Conservation (phyloP, 352 stramenopile genomes). For the Sclerospora graminicola region DNA sequence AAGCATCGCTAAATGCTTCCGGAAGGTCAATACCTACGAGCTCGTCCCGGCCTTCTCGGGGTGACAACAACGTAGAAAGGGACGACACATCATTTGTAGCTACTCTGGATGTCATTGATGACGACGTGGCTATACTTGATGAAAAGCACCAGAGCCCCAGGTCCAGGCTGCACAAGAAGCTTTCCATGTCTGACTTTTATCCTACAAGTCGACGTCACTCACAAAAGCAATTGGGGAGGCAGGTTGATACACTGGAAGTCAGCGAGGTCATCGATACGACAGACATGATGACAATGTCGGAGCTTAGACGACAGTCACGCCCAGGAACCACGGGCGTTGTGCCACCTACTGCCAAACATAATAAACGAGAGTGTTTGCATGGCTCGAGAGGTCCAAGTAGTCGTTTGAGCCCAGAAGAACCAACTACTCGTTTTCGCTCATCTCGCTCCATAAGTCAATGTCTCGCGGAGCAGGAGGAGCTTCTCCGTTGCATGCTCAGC, state of each 20-base stretch:
- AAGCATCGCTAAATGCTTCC: slow-evolving; percentile 22
- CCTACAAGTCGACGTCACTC: slow-evolving; percentile 11
- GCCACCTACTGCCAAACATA: slow-evolving; percentile 5
- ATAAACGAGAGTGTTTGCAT: slow-evolving; percentile 5
- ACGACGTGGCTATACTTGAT: slow-evolving; percentile 27
- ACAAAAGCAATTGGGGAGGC: slow-evolving; percentile 2
- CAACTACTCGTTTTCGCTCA: slow-evolving; percentile 8
- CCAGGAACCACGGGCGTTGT: not conserved
- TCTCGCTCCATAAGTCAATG: slow-evolving; percentile 32
- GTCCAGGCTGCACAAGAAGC: slow-evolving; percentile 14
- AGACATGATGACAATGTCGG: slow-evolving; percentile 29
- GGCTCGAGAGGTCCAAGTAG: slow-evolving; percentile 10
- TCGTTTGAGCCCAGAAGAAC: slow-evolving; percentile 9
- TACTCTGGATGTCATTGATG: slow-evolving; percentile 33
- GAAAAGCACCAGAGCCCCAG: slow-evolving; percentile 14
- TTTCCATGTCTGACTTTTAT: slow-evolving; percentile 13
- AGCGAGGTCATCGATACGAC: slow-evolving; percentile 43
- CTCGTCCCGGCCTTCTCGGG: slow-evolving; percentile 24
- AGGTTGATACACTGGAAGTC: slow-evolving; percentile 14
- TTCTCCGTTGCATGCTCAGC: slow-evolving; percentile 29
- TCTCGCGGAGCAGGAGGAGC: slow-evolving; percentile 30
- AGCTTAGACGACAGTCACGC: slow-evolving; percentile 9
- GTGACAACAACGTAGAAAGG: slow-evolving; percentile 22
- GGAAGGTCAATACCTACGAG: slow-evolving; percentile 18
- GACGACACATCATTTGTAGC: slow-evolving; percentile 32